Conservation (phyloP, 225 moss, liverwort and hornwort species). For the Bryoerythrophyllum caledonicum region DNA sequence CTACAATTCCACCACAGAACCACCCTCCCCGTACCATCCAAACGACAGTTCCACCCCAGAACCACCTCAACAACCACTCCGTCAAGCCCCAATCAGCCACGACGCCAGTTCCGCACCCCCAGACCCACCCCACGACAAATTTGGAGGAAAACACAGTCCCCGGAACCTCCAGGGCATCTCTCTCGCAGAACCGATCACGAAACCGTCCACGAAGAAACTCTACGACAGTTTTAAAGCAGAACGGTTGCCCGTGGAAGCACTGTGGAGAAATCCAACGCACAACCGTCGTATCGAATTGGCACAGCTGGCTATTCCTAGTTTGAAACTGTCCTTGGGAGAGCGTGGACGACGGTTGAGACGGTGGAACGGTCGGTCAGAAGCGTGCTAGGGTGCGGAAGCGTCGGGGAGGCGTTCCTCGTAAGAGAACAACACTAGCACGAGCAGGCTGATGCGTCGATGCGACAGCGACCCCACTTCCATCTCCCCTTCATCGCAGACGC, state of each 20-base stretch:
- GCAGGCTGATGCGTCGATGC: neutral
- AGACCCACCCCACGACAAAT: too few relatives aligned
- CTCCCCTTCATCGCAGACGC: constrained; percentile 11
- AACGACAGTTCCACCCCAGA: neutral
- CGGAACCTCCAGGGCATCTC: neutral
- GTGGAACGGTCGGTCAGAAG: neutral
- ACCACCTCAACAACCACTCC: too few relatives aligned
- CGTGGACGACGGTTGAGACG: neutral
- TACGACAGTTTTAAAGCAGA: too few relatives aligned
- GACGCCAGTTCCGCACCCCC: too few relatives aligned
- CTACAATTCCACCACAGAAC: neutral
- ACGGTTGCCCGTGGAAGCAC: too few relatives aligned
- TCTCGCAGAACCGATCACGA: neutral
- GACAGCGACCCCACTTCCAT: neutral
- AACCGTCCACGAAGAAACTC: too few relatives aligned
- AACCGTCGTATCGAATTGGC: neutral
- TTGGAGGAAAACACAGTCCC: too few relatives aligned
- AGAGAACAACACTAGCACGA: neutral
- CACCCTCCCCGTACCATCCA: neutral
- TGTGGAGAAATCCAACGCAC: too few relatives aligned
- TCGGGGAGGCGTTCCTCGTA: neutral
- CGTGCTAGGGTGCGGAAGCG: neutral
- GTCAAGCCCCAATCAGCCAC: too few relatives aligned
- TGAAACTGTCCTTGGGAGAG: neutral
- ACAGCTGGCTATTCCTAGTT: neutral